Conservation (phyloP, 805 yeast genomes). For the Metschnikowia gelsemii region DNA sequence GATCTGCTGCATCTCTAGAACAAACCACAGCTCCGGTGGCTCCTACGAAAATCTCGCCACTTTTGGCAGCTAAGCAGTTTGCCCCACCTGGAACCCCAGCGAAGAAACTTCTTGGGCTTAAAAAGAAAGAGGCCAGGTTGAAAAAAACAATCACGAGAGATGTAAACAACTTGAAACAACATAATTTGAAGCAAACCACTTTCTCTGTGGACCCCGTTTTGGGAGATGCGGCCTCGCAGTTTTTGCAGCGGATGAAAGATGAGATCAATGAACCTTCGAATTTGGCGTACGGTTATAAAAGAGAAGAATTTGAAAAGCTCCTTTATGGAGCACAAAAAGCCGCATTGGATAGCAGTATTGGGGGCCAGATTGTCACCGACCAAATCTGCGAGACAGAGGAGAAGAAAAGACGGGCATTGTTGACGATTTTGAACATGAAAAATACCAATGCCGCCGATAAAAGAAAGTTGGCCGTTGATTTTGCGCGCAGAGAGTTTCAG, state of each 20-base stretch:
- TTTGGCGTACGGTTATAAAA: slow-evolving; percentile 57
- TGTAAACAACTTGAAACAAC: slow-evolving; percentile 41
- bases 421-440: slow-evolving; percentile 70
- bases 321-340: slow-evolving; percentile 76
- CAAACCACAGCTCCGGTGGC: slow-evolving; percentile 7
- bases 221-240: slow-evolving; percentile 66
- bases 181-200: slow-evolving; percentile 30
- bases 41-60: slow-evolving; percentile 14
- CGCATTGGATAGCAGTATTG: slow-evolving; percentile 37
- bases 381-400: slow-evolving; percentile 39
- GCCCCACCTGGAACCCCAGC: slow-evolving; percentile 32
- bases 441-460: slow-evolving; percentile 64
- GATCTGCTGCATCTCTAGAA: slow-evolving; percentile 7
- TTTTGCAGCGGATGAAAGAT: slow-evolving; percentile 63
- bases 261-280: slow-evolving; percentile 65
- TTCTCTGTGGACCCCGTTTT: slow-evolving; percentile 76
- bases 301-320: slow-evolving; percentile 70
- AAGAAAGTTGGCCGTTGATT: slow-evolving; percentile 53
- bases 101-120: slow-evolving; percentile 34
- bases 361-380: slow-evolving; percentile 32
- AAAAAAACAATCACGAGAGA: slow-evolving; percentile 41
- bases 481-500: slow-evolving; percentile 79
- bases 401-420: slow-evolving; percentile 63
- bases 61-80: slow-evolving; percentile 39
- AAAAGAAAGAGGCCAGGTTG: slow-evolving; percentile 40